Evolutionary conservation across 495 filamentous ascomycete genomes (phyloP), one percentile per base, ranked within the genome.

Genomic region (Neurospora tetraspora): DNA sequence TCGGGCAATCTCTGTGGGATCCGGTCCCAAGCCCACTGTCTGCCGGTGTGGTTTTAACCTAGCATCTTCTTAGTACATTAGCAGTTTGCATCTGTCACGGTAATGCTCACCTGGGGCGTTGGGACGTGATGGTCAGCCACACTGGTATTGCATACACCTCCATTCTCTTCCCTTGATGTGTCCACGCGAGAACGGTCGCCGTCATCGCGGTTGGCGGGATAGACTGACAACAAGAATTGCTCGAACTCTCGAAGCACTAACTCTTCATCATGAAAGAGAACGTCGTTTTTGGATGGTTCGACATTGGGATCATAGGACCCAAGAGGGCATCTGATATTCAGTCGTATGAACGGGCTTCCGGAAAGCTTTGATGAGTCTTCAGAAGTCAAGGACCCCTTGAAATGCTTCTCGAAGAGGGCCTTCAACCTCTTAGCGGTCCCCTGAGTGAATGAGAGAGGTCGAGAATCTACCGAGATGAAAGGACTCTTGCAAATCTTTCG

Each of bases 281-380:
- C 88, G 79, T 97, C 91, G 74, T 98, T 92, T 78, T 99, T 99
- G 0, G 91, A 88, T 0, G 94, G 94, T 77, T 98, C 94, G 70
- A 98, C 85, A 76, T 97, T 98, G 3, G 88, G 86, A 82, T 98
- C 95, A 74, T 99, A 98, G 69, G 85, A 91, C 16, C 87, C 88
- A 5, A 78, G 79, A 1, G 91, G 88, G 76, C 94, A 97, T 5
- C 77, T 76, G 7, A 99, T 87, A 71, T 94, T 89, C 59, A 98
- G 75, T 18, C 85, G 87, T 36, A 98, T 80, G 78, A 97, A 95
- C 0, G 91, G 91, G 72, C 93, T 88, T 38, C 83, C 86, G 20
- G 84, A 69, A 3, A n/a, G 72, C 0, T 70, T 78, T 69, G 59
- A 12, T 7, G 73, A 65, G 8, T 74, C 73, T 2, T 37, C 39